These are phyloP conservation scores for Chalciporus piperatus DNA, from an alignment of 768 basidiomycete genomes.

Conservation along the genomic window DNA sequence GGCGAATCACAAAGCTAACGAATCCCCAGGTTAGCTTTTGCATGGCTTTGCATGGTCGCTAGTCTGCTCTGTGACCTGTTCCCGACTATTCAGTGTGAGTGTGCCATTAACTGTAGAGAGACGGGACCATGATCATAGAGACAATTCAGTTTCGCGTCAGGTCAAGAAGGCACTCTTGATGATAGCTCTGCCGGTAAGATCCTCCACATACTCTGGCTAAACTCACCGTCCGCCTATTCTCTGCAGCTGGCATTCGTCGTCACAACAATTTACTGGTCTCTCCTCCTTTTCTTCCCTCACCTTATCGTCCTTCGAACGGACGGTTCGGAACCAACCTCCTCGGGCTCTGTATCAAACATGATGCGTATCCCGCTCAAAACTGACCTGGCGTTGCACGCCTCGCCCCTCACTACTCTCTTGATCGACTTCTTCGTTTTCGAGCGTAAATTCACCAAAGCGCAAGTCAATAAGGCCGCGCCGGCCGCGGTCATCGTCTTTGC, in stretches of 20 bases:
- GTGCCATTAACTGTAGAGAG: neutral
- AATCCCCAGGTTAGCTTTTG: conserved; percentile 25
- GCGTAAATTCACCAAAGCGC: conserved; percentile 41
- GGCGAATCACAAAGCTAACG: neutral
- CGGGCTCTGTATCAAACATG: conserved; percentile 11
- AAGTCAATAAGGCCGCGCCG: conserved; percentile 17
- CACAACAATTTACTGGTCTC: conserved; percentile 66
- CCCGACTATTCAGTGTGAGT: conserved; percentile 36
- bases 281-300: conserved; percentile 51
- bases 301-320: conserved; percentile 46
- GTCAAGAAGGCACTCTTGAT: conserved; percentile 60
- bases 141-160: conserved; percentile 25
- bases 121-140: neutral
- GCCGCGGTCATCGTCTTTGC: conserved; percentile 22
- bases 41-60: conserved; percentile 41
- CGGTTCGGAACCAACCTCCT: neutral
- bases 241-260: conserved; percentile 45
- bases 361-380: conserved; percentile 47
- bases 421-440: conserved; percentile 71
- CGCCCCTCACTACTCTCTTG: conserved; percentile 55
- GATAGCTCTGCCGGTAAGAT: conserved; percentile 59
- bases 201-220: neutral
- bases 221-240: neutral
- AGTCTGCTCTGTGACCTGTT: conserved; percentile 41
- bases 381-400: conserved; percentile 66